phyloP scores from a whole-genome alignment of 2,329 filamentous ascomycete genomes.

The Trichoderma endophyticum region DNA sequence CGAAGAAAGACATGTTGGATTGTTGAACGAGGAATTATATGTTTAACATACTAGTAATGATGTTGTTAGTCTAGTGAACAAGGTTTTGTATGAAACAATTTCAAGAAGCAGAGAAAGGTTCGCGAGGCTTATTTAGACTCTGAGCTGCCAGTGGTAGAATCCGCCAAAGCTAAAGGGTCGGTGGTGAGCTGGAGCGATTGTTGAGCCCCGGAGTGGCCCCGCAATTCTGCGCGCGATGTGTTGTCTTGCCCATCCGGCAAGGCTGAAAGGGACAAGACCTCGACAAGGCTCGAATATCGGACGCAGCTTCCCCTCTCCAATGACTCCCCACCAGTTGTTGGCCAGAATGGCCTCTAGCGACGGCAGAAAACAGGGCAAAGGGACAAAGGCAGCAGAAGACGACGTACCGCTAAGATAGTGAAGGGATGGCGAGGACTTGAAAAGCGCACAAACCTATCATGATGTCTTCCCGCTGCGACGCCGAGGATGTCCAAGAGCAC shows the following conservation, averaged over 20 bases:
- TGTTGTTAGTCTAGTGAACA: conserved; percentile 22
- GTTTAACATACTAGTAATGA: conserved; percentile 24
- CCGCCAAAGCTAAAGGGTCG: background rate
- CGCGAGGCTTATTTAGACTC: background rate
- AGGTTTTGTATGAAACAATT: background rate
- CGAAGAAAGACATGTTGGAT: conserved; percentile 80
- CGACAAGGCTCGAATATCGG: background rate
- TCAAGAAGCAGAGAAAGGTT: background rate
- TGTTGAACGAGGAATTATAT: conserved; percentile 18
- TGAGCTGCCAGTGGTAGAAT: background rate
- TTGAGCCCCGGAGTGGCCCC: background rate
- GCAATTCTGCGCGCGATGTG: background rate
- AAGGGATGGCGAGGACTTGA: conserved; percentile 31
- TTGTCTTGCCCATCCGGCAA: background rate
- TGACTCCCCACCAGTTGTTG: background rate
- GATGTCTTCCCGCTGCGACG: conserved; percentile 33
- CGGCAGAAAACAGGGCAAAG: background rate
- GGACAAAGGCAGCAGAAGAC: background rate
- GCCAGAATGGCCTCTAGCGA: no score
- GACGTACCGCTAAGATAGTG: conserved; percentile 41
- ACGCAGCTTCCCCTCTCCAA: background rate
- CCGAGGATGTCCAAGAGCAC: conserved; percentile 25
- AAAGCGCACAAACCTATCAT: conserved; percentile 41
- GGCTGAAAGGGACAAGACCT: background rate
- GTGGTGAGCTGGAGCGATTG: background rate